Evolutionary conservation across 2,329 filamentous ascomycete genomes (phyloP).

Genomic region (Furcasterigmium sp.): DNA sequence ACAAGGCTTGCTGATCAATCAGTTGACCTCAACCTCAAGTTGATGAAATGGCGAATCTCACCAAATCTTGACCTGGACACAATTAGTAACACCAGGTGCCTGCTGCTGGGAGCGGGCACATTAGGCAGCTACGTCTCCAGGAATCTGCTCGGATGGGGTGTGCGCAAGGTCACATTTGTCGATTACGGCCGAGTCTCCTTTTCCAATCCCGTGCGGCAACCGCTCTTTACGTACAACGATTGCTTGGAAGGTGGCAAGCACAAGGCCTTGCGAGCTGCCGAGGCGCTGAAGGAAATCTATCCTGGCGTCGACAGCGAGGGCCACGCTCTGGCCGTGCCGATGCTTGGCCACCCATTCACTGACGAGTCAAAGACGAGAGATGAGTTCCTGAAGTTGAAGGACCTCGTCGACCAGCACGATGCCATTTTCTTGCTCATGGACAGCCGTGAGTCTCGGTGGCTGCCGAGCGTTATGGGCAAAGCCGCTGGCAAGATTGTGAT

Average conservation of each 20-base stretch:
- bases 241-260: conserved; percentile 78
- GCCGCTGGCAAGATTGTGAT: conserved; percentile 89
- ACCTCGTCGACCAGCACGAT: conserved; percentile 79
- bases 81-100: conserved; percentile 84
- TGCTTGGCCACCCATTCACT: conserved; percentile 85
- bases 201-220: conserved; percentile 93
- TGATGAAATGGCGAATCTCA: conserved; percentile 98
- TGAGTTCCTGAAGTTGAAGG: conserved; percentile 71
- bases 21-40: conserved; percentile 91
- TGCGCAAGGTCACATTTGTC: conserved; percentile 90
- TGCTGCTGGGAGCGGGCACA: conserved; percentile 87
- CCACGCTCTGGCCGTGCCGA: conserved; percentile 80
- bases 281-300: conserved; percentile 79
- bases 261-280: conserved; percentile 78
- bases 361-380: conserved; percentile 64
- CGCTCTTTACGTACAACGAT: conserved; percentile 85
- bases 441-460: conserved; percentile 87
- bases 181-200: conserved; percentile 92
- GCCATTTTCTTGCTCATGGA: conserved; percentile 97
- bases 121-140: conserved; percentile 90
- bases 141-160: conserved; percentile 91
- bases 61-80: conserved; percentile 81
- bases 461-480: conserved; percentile 95
- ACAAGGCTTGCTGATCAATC: conserved; percentile 82
- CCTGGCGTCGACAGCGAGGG: conserved; percentile 82